These are phyloP conservation scores for Mycena crocata DNA, from an alignment of 768 basidiomycete genomes.

Conservation along the genomic window DNA sequence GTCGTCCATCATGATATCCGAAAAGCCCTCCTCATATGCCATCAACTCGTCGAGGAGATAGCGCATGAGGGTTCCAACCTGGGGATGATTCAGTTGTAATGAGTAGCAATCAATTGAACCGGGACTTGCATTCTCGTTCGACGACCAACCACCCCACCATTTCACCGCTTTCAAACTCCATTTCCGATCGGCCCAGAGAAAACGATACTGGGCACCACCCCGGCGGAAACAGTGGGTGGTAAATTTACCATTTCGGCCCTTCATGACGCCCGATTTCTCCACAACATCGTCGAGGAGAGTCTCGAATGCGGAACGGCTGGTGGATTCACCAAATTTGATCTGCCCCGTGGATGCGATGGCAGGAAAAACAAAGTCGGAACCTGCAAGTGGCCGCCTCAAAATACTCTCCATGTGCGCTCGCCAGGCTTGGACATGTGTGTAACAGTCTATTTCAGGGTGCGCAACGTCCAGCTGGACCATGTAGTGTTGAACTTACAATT, in stretches of 20 bases:
- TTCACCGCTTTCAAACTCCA: slow-evolving; percentile 42
- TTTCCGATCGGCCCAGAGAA: slow-evolving; percentile 37
- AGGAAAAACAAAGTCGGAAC: slow-evolving; percentile 36
- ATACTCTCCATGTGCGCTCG: slow-evolving; percentile 16
- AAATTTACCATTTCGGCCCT: slow-evolving; percentile 32
- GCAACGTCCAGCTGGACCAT: slow-evolving; percentile 20
- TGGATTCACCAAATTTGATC: slow-evolving; percentile 36
- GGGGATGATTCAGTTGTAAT: neutral
- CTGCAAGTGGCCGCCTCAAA: slow-evolving; percentile 24
- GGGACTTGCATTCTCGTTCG: slow-evolving; percentile 38
- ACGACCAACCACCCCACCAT: slow-evolving; percentile 46
- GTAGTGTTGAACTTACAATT: slow-evolving; percentile 23
- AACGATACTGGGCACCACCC: slow-evolving; percentile 42
- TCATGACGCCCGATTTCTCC: slow-evolving; percentile 31
- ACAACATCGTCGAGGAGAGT: slow-evolving; percentile 36
- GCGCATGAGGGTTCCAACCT: slow-evolving; percentile 38
- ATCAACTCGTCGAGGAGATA: slow-evolving; percentile 44
- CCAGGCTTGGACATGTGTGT: slow-evolving; percentile 26
- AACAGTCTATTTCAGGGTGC: slow-evolving; percentile 35
- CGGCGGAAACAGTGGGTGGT: slow-evolving; percentile 42
- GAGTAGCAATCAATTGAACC: neutral
- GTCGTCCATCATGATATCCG: slow-evolving; percentile 38
- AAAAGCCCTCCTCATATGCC: slow-evolving; percentile 44
- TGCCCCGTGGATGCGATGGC: slow-evolving; percentile 35
- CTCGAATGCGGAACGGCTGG: slow-evolving; percentile 37